These are phyloP conservation scores for Monosporascus sp. DNA, from an alignment of 2,329 filamentous ascomycete species.

Conservation along the genomic window DNA sequence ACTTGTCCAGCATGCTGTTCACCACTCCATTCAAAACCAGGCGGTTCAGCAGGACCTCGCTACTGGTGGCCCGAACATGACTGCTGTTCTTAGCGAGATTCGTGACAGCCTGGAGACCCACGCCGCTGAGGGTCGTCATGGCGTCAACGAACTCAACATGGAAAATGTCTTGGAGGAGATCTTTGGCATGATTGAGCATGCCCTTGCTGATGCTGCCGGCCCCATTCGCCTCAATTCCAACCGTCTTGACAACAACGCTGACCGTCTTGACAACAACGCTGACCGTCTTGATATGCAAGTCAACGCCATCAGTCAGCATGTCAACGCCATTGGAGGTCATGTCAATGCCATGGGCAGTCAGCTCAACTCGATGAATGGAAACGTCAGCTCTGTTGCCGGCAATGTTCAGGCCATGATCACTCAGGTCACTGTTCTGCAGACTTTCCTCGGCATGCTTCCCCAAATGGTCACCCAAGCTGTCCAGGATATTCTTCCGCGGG, in stretches of 20 bases:
- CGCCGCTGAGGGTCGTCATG: conserved; percentile 26
- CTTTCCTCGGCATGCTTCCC: conserved; percentile 21
- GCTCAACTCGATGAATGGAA: conserved; percentile 17
- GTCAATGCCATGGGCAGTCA: conserved; percentile 20
- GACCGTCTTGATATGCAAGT: conserved; percentile 10
- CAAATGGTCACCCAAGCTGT: conserved; percentile 13
- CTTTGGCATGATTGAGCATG: conserved; percentile 17
- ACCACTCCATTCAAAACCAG: conserved; percentile 33
- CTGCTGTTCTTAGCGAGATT: conserved; percentile 12
- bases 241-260: conserved; percentile 2
- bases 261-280: conserved; percentile 1
- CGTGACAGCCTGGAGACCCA: conserved; percentile 29
- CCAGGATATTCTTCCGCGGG: conserved; percentile 8
- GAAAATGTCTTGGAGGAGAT: conserved; percentile 16
- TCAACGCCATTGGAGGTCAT: conserved; percentile 20
- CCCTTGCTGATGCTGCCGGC: conserved; percentile 11
- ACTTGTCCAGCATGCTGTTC: conserved; percentile 23
- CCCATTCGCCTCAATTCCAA: conserved; percentile 9
- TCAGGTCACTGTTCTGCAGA: conserved; percentile 17
- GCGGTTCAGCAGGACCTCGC: conserved; percentile 37
- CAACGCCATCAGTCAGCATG: conserved; percentile 19
- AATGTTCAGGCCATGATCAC: conserved; percentile 12
- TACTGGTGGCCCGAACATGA: conserved; percentile 9
- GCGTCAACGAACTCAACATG: conserved; percentile 12
- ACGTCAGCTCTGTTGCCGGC: conserved; percentile 21